Base-by-base conservation (phyloP, 1,284 basidiomycete species). In the Malassezia obtusa region DNA sequence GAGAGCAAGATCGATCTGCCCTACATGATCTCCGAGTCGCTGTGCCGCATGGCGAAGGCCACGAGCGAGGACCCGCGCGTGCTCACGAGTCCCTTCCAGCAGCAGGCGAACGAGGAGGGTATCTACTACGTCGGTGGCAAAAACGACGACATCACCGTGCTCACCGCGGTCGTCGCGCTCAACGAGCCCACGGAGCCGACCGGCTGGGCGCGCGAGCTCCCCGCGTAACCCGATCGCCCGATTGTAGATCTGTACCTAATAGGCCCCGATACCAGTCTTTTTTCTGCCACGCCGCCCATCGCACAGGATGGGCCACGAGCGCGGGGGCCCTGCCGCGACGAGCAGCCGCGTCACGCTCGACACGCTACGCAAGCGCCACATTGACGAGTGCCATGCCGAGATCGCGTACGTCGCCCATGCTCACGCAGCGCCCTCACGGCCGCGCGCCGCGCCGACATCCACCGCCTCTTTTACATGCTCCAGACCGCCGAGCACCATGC, bases 31-130 rank as follows among this genome's bases (percentile, higher is more conserved):
- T 50, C 53, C 19, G 36, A 45, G 19, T 17, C 39, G 43, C 53
- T 56, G 77, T 78, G 9, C 74, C 80, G 4, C 21, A 71, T 77
- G 21, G 80, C 80, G 4, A 76, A 78, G 58, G 71, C 71, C 4
- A 76, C 80, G 4, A 77, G 76, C 7, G 77, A 80, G 56, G 76
- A 79, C 54, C 75, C 74, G 31, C 71, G 75, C n/a, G 76, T 77
- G 1, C 68, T 77, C 28, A 75, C 74, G 8, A 77, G 76, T 7
- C 80, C 80, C 2, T 80, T 80, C 64, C 79, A 79, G 73, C 76
- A 77, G 50, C 71, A 77, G 25, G 79, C 80, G 8, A 78, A 78
- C 46, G 79, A 80, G 57, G 78, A 80, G 59, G 80, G 79, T 49
- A 52, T 73, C 33, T 62, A 68, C 49, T 73, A 71, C 45, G 70